A percentile compares a stretch with the other conserved stretches of the same genome.
Evolutionary conservation across 2,329 filamentous ascomycete species (phyloP).

Genomic region (Chaetomiaceae sp.): DNA sequence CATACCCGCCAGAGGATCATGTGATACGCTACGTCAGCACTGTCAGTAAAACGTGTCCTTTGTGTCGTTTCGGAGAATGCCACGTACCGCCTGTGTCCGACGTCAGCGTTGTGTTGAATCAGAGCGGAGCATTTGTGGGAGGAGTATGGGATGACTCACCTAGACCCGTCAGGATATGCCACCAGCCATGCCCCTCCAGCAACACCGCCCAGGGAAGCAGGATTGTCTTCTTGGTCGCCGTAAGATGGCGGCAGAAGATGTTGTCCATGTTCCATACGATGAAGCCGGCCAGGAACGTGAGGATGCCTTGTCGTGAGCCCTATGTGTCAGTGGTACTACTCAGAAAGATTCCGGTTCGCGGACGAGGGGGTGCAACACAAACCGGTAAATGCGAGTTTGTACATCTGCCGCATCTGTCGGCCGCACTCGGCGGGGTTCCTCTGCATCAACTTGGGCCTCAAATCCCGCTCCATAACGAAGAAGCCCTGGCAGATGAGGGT

Average conservation of each 20-base stretch:
- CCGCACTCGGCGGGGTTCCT: constrained; percentile 45
- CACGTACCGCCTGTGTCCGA: constrained; percentile 24
- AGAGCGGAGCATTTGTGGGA: background rate
- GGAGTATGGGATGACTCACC: constrained; percentile 37
- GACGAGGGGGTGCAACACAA: constrained; percentile 15
- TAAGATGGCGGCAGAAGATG: constrained; percentile 61
- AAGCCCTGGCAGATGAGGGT: constrained; percentile 66
- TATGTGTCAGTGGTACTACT: constrained; percentile 5
- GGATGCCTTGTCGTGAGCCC: constrained; percentile 43
- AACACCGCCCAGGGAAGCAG: constrained; percentile 75
- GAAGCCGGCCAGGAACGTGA: constrained; percentile 68
- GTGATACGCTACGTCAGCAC: constrained; percentile 54
- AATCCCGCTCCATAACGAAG: constrained; percentile 59
- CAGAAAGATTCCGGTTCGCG: background rate
- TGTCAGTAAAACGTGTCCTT: background rate
- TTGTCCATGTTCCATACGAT: constrained; percentile 76
- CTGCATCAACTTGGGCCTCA: constrained; percentile 41
- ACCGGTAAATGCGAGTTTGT: constrained; percentile 61
- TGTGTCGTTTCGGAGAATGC: background rate
- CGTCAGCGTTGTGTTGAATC: constrained; percentile 15
- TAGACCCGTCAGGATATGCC: constrained; percentile 75
- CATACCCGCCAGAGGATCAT: constrained; percentile 82
- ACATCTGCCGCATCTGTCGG: constrained; percentile 56
- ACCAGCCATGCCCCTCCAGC: constrained; percentile 52
- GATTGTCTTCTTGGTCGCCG: constrained; percentile 58